Conservation (phyloP, 495 filamentous ascomycete species). For the Aspergillus diversus region DNA sequence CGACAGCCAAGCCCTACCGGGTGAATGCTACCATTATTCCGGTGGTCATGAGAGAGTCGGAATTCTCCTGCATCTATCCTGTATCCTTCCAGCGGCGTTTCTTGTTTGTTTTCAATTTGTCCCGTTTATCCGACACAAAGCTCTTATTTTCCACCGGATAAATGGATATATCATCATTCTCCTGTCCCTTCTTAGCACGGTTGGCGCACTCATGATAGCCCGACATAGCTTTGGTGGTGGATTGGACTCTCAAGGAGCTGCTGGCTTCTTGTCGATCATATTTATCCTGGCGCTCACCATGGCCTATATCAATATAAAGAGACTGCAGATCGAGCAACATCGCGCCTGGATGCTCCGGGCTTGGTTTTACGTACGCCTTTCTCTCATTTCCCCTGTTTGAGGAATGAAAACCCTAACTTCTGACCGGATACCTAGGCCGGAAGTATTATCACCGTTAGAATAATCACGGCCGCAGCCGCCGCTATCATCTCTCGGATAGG, state of each 20-base stretch:
- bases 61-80: neutral
- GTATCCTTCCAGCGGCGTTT: neutral
- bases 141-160: neutral
- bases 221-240: neutral
- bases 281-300: neutral
- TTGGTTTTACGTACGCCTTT: neutral
- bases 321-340: neutral
- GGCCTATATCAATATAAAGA: neutral
- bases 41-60: neutral
- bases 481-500: neutral
- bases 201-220: neutral
- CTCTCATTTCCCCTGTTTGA: neutral
- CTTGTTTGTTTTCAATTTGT: neutral
- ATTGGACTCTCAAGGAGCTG: neutral
- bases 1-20: neutral
- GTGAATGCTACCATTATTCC: conserved; percentile 9
- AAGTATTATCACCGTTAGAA: neutral
- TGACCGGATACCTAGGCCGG: neutral
- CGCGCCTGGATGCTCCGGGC: neutral
- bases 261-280: neutral
- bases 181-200: neutral
- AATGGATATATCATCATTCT: neutral
- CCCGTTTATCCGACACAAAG: neutral
- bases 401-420: neutral
- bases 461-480: neutral